These are phyloP conservation scores for Tolypocladium paradoxum DNA, from an alignment of 2,329 filamentous ascomycete genomes.

Conservation along the genomic window DNA sequence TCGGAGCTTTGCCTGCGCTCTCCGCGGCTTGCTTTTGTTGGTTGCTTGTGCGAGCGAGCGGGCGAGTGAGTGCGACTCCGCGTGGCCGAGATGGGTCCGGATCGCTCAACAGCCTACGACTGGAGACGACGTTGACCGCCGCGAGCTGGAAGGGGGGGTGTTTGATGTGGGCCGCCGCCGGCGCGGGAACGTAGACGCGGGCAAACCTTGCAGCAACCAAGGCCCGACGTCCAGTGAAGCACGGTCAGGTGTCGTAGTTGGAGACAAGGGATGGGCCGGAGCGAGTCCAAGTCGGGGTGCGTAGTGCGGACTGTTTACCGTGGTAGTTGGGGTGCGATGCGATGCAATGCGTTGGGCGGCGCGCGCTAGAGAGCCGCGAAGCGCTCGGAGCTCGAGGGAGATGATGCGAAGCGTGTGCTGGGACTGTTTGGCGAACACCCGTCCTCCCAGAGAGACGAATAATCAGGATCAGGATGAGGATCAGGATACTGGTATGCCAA, in stretches of 20 bases:
- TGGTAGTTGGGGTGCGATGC: neutral
- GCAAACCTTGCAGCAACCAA: neutral
- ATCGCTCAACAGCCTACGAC: neutral
- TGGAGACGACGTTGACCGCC: neutral
- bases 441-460: neutral
- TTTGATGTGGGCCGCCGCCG: neutral
- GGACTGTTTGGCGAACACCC: neutral
- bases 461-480: neutral
- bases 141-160: neutral
- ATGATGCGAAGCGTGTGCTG: neutral
- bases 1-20: neutral
- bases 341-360: neutral
- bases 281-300: neutral
- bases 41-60: neutral
- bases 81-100: neutral
- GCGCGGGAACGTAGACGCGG: neutral
- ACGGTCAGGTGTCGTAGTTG: too few species aligned
- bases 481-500: neutral
- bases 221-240: neutral
- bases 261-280: neutral
- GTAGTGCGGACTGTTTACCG: neutral
- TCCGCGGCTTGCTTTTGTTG: neutral
- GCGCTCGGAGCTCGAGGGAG: neutral
- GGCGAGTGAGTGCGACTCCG: neutral
- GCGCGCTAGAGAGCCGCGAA: neutral